These are phyloP conservation scores for Ophiostoma quercus DNA, from an alignment of 2,329 filamentous ascomycete species.

Conservation along the genomic window DNA sequence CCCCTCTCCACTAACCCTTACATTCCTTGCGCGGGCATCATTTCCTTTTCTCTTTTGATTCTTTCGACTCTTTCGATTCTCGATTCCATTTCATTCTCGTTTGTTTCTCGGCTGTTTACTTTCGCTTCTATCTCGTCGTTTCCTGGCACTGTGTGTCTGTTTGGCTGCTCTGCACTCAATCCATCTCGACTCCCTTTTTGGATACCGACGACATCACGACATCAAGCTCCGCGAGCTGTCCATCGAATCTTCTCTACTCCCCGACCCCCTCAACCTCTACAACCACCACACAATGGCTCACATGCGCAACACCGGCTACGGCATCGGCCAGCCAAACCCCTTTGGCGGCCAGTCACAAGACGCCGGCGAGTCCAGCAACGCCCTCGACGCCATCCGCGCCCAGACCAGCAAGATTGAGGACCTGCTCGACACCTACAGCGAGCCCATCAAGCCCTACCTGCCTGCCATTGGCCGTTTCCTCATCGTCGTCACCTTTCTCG, in stretches of 20 bases:
- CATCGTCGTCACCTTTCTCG: slow-evolving; percentile 96
- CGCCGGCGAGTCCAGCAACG: slow-evolving; percentile 65
- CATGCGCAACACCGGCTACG: slow-evolving; percentile 69
- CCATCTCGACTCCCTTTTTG: slow-evolving; percentile 6
- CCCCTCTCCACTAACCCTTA: slow-evolving; percentile 6
- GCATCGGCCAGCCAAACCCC: slow-evolving; percentile 68
- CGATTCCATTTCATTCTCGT: background rate
- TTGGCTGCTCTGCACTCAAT: background rate
- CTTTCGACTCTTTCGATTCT: background rate
- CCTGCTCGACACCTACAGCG: slow-evolving; percentile 75
- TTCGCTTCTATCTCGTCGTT: background rate
- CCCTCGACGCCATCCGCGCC: slow-evolving; percentile 81
- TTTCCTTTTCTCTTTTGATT: slow-evolving; percentile 6
- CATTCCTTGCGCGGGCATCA: slow-evolving; percentile 3
- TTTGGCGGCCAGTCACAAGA: slow-evolving; percentile 59
- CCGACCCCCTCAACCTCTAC: background rate
- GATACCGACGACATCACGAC: slow-evolving; percentile 4
- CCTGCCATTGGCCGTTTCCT: slow-evolving; percentile 94
- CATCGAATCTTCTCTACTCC: background rate
- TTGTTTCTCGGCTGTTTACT: background rate
- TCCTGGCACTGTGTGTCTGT: slow-evolving; percentile 5
- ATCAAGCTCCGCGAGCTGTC: slow-evolving; percentile 2
- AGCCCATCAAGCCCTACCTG: slow-evolving; percentile 94
- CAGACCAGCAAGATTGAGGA: slow-evolving; percentile 99
- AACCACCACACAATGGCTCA: slow-evolving; percentile 38